Base-by-base conservation (phyloP, 2,329 filamentous ascomycete species). In the Claviceps sp. region DNA sequence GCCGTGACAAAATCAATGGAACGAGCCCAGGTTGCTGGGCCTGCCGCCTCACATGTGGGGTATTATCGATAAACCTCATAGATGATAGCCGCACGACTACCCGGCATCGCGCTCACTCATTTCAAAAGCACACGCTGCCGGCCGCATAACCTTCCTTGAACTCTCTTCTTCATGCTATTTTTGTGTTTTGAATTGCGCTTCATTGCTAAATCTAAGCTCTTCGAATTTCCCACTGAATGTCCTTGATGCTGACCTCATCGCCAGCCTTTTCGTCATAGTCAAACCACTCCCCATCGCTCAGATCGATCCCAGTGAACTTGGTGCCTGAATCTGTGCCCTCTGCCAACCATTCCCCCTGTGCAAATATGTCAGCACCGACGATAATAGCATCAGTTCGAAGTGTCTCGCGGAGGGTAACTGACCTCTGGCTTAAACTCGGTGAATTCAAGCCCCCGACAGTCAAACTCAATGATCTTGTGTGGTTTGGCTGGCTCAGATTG, bases 241-340 rank as follows among this genome's bases (percentile, higher is more conserved):
- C 87, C 65, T 88, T 91, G 65, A 96, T 89, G 67, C 87, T 93
- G 47, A 96, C 90, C 67, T 97, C 90, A 48, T 95, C 88, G 0
- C 84, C 78, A 0, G 87, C 78, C 73, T 97, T 96, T 70, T 97
- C 90, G 60, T 97, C 90, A 62, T 97, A 98, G 61, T 97, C 91
- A 67, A 86, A 98, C 93, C 93, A 98, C 61, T 98, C 93, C 26
- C 87, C 91, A 30, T 98, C 93, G 0, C 74, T 73, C 52, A 98
- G 70, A 59, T 97, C 90, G 51, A 97, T 86, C 5, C 71, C 81
- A 0, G 80, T 75, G 63, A 98, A 98, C 61, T 88, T 86, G 42
- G 86, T 93, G 9, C 75, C 77, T 0, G 88, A 89, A 18, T 96
- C 90, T 16, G 77, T 55, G 3, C 90, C 93, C 47, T 86, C 88